Conservation (phyloP, 768 basidiomycete species). For the Psilocybe cubensis region DNA sequence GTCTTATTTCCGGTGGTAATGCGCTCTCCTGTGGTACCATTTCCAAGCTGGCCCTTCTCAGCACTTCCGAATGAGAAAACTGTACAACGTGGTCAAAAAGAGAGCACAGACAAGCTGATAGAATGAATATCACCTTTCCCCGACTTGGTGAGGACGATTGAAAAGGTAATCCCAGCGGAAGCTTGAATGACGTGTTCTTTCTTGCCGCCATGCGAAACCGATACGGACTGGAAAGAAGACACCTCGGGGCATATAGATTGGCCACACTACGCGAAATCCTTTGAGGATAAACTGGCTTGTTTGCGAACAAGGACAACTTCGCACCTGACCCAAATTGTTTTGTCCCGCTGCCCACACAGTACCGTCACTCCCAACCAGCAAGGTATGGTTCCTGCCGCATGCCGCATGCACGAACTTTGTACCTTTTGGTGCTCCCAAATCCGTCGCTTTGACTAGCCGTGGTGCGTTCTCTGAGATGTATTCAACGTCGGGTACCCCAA, state of each 20-base stretch:
- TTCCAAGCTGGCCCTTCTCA: slow-evolving; percentile 92
- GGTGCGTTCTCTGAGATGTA: slow-evolving; percentile 79
- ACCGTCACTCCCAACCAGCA: slow-evolving; percentile 84
- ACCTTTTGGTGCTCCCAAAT: slow-evolving; percentile 62
- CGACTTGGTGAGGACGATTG: slow-evolving; percentile 78
- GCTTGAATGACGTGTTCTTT: slow-evolving; percentile 72
- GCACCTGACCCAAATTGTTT: slow-evolving; percentile 82
- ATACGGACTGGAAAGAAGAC: slow-evolving; percentile 63
- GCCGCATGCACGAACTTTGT: slow-evolving; percentile 81
- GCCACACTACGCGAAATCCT: slow-evolving; percentile 58
- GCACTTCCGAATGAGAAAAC: slow-evolving; percentile 92
- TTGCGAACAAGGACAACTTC: slow-evolving; percentile 18
- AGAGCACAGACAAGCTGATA: background rate
- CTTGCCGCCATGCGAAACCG: slow-evolving; percentile 57
- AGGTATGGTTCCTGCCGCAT: slow-evolving; percentile 79
- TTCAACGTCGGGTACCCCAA: slow-evolving; percentile 63
- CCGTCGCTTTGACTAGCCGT: slow-evolving; percentile 55
- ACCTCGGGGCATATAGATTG: slow-evolving; percentile 70
- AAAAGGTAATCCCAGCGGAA: slow-evolving; percentile 84
- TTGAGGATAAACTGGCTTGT: background rate
- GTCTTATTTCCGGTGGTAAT: slow-evolving; percentile 86
- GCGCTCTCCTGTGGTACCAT: slow-evolving; percentile 91
- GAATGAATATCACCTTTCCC: slow-evolving; percentile 63
- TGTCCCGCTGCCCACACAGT: slow-evolving; percentile 83
- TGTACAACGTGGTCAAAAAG: slow-evolving; percentile 26